Conservation (phyloP, 2,329 filamentous ascomycete genomes). For the Ophiostoma australiae region DNA sequence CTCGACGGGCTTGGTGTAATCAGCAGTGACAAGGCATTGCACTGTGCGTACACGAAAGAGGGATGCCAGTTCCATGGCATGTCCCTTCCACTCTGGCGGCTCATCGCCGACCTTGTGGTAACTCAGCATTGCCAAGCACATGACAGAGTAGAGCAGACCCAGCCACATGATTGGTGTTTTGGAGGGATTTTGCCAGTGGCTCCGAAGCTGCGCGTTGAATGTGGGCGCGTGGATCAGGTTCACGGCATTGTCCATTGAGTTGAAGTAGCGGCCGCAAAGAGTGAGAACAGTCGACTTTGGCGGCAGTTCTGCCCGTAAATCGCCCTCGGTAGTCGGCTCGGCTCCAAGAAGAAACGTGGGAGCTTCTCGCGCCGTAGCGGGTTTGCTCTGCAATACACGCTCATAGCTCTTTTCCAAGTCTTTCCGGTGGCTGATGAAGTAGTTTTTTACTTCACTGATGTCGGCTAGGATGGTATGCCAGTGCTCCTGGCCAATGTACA, state of each 20-base stretch:
- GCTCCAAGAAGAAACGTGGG: conserved; percentile 76
- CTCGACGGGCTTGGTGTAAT: conserved; percentile 69
- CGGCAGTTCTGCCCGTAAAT: conserved; percentile 75
- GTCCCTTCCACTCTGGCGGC: conserved; percentile 70
- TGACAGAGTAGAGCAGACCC: conserved; percentile 68
- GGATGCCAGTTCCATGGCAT: conserved; percentile 53
- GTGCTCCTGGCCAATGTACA: conserved; percentile 77
- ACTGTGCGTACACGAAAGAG: conserved; percentile 69
- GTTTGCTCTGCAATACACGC: conserved; percentile 65
- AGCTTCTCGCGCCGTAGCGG: conserved; percentile 55
- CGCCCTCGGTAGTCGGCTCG: conserved; percentile 64
- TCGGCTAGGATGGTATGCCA: conserved; percentile 77
- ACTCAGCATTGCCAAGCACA: conserved; percentile 72
- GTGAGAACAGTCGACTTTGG: conserved; percentile 77
- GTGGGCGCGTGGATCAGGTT: conserved; percentile 78
- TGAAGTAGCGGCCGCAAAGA: conserved; percentile 85
- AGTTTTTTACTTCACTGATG: conserved; percentile 89
- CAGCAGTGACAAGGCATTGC: conserved; percentile 69
- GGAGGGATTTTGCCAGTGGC: conserved; percentile 65
- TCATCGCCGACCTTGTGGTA: conserved; percentile 77
- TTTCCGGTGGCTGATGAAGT: conserved; percentile 80
- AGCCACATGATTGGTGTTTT: conserved; percentile 74
- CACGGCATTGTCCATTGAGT: conserved; percentile 66
- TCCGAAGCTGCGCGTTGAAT: conserved; percentile 67
- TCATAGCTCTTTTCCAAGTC: conserved; percentile 79